Conservation (phyloP, 768 basidiomycete genomes). For the Tephrocybe sp. region DNA sequence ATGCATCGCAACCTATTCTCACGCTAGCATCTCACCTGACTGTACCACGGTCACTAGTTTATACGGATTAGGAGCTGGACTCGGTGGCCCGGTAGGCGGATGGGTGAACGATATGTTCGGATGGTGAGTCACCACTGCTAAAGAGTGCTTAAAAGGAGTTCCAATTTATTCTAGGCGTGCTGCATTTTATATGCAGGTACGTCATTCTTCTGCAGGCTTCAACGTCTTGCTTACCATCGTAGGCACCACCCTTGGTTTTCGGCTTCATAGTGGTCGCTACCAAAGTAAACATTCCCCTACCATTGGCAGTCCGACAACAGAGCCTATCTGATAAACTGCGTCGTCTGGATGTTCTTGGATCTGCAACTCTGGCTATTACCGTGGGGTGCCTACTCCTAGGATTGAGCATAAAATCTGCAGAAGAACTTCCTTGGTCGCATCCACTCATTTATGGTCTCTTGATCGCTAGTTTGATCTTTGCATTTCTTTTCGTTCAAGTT, state of each 20-base stretch:
- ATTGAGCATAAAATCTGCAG: slow-evolving; percentile 74
- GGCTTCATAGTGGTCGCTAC: slow-evolving; percentile 67
- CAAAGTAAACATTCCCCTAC: slow-evolving; percentile 77
- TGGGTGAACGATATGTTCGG: slow-evolving; percentile 85
- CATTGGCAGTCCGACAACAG: slow-evolving; percentile 62
- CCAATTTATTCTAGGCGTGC: slow-evolving; percentile 54
- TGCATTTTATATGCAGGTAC: slow-evolving; percentile 84
- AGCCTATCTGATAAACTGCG: slow-evolving; percentile 59
- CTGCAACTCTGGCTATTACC: slow-evolving; percentile 69
- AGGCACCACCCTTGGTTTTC: slow-evolving; percentile 77
- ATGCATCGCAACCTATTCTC: slow-evolving; percentile 23
- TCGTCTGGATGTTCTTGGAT: slow-evolving; percentile 85
- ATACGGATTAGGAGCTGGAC: slow-evolving; percentile 79
- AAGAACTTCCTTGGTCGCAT: slow-evolving; percentile 74
- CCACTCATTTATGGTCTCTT: slow-evolving; percentile 71
- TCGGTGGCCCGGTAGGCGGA: slow-evolving; percentile 79
- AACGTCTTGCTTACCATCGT: slow-evolving; percentile 8
- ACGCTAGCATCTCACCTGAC: neutral
- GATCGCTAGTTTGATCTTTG: slow-evolving; percentile 49
- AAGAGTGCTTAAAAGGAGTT: slow-evolving; percentile 3
- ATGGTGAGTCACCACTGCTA: slow-evolving; percentile 52
- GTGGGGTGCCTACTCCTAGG: slow-evolving; percentile 73
- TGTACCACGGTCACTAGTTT: slow-evolving; percentile 41
- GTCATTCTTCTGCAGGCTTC: slow-evolving; percentile 12
- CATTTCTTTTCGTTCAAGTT: slow-evolving; percentile 64